Evolutionary conservation across 345 rosid species (phyloP).

Genomic region (thale cress (Arabidopsis thaliana)): DNA sequence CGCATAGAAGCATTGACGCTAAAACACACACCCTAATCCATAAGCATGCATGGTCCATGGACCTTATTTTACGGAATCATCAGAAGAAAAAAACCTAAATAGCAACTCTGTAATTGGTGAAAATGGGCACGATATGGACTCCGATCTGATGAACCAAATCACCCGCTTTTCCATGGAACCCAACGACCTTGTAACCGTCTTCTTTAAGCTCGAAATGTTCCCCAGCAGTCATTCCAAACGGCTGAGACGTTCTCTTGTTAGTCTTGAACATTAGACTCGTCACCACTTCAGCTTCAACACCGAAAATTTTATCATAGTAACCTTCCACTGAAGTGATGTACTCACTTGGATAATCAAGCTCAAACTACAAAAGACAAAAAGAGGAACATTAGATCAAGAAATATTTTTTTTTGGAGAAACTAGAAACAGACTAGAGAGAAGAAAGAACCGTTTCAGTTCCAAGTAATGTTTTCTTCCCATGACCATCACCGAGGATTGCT

Average conservation of each 20-base stretch:
- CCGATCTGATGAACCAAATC: constrained; percentile 27
- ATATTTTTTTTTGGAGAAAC: neutral
- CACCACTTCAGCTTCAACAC: neutral
- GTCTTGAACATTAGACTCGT: constrained; percentile 31
- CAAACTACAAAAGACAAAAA: constrained; percentile 10
- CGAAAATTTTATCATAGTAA: constrained; percentile 20
- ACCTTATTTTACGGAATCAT: neutral
- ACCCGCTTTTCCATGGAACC: constrained; percentile 36
- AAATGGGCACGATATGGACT: constrained; percentile 26
- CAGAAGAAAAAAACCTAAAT: neutral
- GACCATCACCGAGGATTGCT: constrained; percentile 16
- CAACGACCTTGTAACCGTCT: constrained; percentile 29
- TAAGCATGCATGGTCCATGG: neutral
- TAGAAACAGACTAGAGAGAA: neutral
- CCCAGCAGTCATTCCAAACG: constrained; percentile 19
- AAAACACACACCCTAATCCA: neutral
- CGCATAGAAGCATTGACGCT: neutral
- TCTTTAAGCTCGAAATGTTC: constrained; percentile 14
- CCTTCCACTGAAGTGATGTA: constrained; percentile 29
- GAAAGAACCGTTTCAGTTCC: constrained; percentile 19
- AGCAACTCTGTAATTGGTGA: neutral
- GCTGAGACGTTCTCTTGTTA: constrained; percentile 31
- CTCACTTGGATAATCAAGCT: constrained; percentile 26
- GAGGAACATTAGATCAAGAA: neutral
- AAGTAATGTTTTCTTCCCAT: constrained; percentile 11